phyloP scores from a whole-genome alignment of 305 asterid genomes.

The Fraxinus latifolia region DNA sequence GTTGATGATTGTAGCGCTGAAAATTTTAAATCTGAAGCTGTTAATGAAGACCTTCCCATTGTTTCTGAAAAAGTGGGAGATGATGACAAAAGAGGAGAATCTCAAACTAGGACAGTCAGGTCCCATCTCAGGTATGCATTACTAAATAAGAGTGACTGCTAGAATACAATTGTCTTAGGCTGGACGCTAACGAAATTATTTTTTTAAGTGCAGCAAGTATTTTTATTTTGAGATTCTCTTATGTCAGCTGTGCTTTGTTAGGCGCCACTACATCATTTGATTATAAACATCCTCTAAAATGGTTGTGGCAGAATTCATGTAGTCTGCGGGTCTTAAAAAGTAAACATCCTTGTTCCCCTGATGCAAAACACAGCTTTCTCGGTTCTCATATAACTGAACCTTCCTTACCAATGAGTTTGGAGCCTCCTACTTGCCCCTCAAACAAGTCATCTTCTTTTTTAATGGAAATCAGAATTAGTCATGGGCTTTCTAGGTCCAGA shows the following conservation, averaged over 20 bases:
- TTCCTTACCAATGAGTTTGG: background rate
- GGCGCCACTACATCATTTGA: conserved; percentile 9
- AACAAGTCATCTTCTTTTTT: background rate
- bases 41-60: conserved; percentile 24
- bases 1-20: conserved; percentile 21
- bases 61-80: conserved; percentile 25
- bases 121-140: conserved; percentile 38
- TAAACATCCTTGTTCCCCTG: background rate
- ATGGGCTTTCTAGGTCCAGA: conserved; percentile 1
- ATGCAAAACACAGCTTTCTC: background rate
- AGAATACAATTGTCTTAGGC: background rate
- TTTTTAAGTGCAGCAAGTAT: background rate
- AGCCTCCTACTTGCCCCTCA: background rate
- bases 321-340: background rate
- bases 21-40: conserved; percentile 33
- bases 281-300: background rate
- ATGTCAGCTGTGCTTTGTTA: conserved; percentile 1
- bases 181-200: background rate
- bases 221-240: conserved; percentile 5
- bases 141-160: background rate
- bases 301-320: background rate
- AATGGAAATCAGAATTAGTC: background rate
- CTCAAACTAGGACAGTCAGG: conserved; percentile 31
- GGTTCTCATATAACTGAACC: background rate
- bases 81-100: conserved; percentile 29